A percentile compares a stretch with the other conserved stretches of the same genome.
Conservation (phyloP, 2,329 filamentous ascomycete species). For the Tolypocladium album region DNA sequence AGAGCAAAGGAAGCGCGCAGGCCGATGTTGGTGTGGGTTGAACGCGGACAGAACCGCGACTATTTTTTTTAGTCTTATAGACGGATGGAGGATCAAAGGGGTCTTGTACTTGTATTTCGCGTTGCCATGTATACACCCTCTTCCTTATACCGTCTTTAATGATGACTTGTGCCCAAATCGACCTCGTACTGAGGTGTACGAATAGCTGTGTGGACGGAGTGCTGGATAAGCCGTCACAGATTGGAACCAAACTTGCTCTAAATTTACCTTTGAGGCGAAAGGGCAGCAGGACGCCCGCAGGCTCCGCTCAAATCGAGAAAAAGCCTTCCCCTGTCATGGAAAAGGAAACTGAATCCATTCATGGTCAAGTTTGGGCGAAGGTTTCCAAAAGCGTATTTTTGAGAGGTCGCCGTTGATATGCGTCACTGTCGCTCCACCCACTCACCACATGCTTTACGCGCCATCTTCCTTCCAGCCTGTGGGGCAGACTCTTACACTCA, state of each 20-base stretch:
- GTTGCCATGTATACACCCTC: constrained; percentile 25
- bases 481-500: background rate
- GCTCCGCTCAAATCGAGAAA: background rate
- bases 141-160: constrained; percentile 11
- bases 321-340: too few relatives aligned
- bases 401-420: background rate
- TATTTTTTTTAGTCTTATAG: constrained; percentile 19
- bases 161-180: constrained; percentile 2
- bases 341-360: too few relatives aligned
- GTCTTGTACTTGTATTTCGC: constrained; percentile 31
- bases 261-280: background rate
- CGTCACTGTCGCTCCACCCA: background rate
- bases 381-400: background rate
- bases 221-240: background rate
- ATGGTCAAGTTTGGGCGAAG: too few relatives aligned
- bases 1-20: constrained; percentile 6
- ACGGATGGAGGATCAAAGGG: constrained; percentile 19
- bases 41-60: constrained; percentile 5
- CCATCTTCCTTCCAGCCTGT: background rate
- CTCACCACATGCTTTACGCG: too few relatives aligned
- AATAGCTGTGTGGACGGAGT: background rate
- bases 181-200: background rate
- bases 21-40: constrained; percentile 8
- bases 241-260: background rate
- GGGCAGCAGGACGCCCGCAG: background rate